Conservation (phyloP, 192 early-diverging fungal genomes). For the Bifiguratus adelaidae region DNA sequence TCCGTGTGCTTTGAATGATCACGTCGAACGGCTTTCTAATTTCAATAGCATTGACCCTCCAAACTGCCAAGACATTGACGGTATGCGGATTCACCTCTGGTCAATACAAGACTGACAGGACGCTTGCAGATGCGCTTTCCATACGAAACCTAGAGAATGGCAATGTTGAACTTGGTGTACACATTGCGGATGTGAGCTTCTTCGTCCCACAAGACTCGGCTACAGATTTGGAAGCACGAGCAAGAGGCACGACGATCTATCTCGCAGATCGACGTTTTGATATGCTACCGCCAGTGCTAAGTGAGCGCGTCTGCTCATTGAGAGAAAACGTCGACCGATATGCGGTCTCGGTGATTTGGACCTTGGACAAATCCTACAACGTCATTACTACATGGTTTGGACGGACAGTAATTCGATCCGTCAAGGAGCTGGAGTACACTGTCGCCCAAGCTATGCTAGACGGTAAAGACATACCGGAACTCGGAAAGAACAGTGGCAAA, state of each 20-base stretch:
- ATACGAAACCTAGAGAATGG: constrained; percentile 33
- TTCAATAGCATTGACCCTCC: constrained; percentile 66
- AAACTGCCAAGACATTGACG: constrained; percentile 74
- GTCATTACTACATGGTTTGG: constrained; percentile 60
- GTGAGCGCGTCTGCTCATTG: constrained; percentile 63
- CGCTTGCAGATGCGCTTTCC: constrained; percentile 46
- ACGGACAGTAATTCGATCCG: constrained; percentile 59
- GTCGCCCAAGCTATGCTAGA: constrained; percentile 65
- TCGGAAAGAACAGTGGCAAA: not conserved
- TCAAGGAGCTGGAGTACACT: constrained; percentile 66
- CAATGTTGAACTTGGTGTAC: constrained; percentile 58
- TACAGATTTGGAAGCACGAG: constrained; percentile 58
- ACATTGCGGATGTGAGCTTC: constrained; percentile 67
- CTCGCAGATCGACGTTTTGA: constrained; percentile 73
- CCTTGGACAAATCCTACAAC: constrained; percentile 38
- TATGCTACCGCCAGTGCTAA: constrained; percentile 66
- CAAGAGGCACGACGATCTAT: constrained; percentile 68
- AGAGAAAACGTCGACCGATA: constrained; percentile 51
- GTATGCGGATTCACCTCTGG: not conserved
- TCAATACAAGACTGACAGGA: not conserved
- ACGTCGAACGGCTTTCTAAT: too few relatives aligned
- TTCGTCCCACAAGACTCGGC: constrained; percentile 53
- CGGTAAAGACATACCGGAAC: constrained; percentile 12
- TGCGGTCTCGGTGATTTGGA: constrained; percentile 59
- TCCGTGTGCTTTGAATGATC: too few relatives aligned